Evolutionary conservation across 2,329 filamentous ascomycete species (phyloP), one percentile per base, ranked within the genome.

Genomic region (Berkeleyomyces rouxiae): DNA sequence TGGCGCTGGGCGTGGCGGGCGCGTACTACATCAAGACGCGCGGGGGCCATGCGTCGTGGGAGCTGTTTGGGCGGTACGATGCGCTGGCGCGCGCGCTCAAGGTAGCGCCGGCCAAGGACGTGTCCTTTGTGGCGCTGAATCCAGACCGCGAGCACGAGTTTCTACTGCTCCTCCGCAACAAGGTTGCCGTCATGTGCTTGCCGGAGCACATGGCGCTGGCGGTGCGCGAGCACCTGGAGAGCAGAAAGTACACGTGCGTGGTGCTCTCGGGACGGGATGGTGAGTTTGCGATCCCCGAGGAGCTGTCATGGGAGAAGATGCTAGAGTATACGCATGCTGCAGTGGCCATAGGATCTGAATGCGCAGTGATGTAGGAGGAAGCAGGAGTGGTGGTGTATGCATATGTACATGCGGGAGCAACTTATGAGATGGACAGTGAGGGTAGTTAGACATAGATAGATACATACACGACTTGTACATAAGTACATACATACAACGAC

Each of bases 301-400:
- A 51, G 11, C 6, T 64, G 59, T 59, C 44, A 43, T 64, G 63
- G 63, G 60, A 61, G 59, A 58, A 64, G 46, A 1, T 61, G 23
- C 33, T 64, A 39, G 63, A 64, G n/a, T 64, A 62, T 39, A 64
- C 63, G 31, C 63, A 64, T 59, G 59, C 63, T n/a, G 47, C 49
- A 59, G 63, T 64, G 16, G 59, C 63, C 11, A 64, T 64, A 49
- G 60, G 63, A 9, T 59, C 59, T 10, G 61, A 64, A 39, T 64
- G 63, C 40, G 58, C 51, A 9, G 42, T 64, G 43, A 64, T 64
- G 63, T 64, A 7, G n/a, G 23, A n/a, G 23, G n/a, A 47, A 47
- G 44, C 44, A n/a, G 13, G 44, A 47, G n/a, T 47, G 4, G 7
- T n/a, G n/a, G n/a, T 23, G 23, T 23, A 23, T 23, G 23, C 23